A percentile compares a stretch with the other conserved stretches of the same genome.
Evolutionary conservation across 169 alveolate genomes (phyloP).

Genomic region (Eimeria maxima): DNA sequence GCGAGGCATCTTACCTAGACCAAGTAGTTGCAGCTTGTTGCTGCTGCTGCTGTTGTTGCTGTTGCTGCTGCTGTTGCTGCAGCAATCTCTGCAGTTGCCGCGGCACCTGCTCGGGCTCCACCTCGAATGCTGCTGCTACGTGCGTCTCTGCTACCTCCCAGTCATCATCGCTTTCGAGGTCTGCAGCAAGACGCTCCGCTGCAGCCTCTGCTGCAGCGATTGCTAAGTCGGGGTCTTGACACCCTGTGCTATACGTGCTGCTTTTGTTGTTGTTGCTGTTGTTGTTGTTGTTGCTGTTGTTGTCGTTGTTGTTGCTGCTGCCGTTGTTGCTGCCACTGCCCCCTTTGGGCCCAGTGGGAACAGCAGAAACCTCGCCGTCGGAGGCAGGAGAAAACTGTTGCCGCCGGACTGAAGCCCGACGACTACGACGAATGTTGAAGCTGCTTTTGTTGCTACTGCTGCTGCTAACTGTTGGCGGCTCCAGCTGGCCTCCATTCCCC

Average conservation of each 20-base stretch:
- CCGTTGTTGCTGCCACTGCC: neutral
- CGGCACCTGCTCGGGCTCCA: slow-evolving; percentile 25
- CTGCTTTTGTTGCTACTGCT: slow-evolving; percentile 2
- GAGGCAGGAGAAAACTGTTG: slow-evolving; percentile 17
- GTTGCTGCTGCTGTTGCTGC: slow-evolving; percentile 58
- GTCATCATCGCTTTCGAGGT: slow-evolving; percentile 50
- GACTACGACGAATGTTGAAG: slow-evolving; percentile 6
- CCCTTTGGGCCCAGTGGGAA: neutral
- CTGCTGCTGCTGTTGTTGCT: slow-evolving; percentile 40
- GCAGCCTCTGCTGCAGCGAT: slow-evolving; percentile 64
- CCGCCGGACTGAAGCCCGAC: slow-evolving; percentile 18
- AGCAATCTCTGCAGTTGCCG: slow-evolving; percentile 47
- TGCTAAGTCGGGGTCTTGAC: neutral
- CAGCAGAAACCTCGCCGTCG: slow-evolving; percentile 3
- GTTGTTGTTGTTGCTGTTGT: neutral
- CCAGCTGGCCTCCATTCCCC: neutral
- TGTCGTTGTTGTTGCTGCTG: neutral
- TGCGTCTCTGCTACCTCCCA: slow-evolving; percentile 32
- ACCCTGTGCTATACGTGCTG: neutral
- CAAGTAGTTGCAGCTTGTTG: slow-evolving; percentile 6
- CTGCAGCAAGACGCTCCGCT: slow-evolving; percentile 20
- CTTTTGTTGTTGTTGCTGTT: slow-evolving; percentile 11
- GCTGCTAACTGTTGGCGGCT: neutral
- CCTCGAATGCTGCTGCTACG: neutral
- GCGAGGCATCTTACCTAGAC: neutral